Evolutionary conservation across 2,329 filamentous ascomycete species (phyloP).

Genomic region (Beauveria sp.): DNA sequence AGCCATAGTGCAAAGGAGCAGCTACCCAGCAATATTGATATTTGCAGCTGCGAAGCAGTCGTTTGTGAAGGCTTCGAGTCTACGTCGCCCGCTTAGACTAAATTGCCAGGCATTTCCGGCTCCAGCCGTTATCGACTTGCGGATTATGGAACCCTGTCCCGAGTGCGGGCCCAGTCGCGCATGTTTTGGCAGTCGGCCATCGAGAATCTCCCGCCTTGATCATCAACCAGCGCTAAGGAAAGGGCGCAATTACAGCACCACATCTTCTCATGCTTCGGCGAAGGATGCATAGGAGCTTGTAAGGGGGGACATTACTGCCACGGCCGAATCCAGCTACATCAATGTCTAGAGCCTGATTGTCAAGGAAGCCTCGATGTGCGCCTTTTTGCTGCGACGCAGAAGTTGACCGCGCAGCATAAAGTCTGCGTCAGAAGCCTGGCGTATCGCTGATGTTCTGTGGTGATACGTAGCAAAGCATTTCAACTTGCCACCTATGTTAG

Average conservation of each 20-base stretch:
- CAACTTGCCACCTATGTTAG: background rate
- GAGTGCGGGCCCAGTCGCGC: background rate
- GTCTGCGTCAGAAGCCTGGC: background rate
- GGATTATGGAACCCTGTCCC: background rate
- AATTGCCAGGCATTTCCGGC: background rate
- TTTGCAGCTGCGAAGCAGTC: background rate
- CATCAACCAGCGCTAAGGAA: background rate
- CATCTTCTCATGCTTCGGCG: background rate
- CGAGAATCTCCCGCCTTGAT: background rate
- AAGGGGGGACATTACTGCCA: background rate
- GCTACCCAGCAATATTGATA: background rate
- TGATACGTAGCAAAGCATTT: background rate
- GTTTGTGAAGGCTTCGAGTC: background rate
- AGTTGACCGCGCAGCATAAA: background rate
- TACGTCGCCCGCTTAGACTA: no score
- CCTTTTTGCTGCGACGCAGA: background rate
- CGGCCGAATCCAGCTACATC: background rate
- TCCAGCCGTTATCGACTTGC: background rate
- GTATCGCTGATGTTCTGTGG: background rate
- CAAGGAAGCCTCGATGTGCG: background rate
- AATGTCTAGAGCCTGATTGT: background rate
- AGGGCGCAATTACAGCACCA: background rate
- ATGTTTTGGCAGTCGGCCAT: background rate
- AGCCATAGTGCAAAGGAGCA: background rate
- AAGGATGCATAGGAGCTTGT: background rate